A percentile compares a stretch with the other conserved stretches of the same genome.
phyloP scores from a whole-genome alignment of 2,329 filamentous ascomycete genomes.

The Hypoxylon sp. region DNA sequence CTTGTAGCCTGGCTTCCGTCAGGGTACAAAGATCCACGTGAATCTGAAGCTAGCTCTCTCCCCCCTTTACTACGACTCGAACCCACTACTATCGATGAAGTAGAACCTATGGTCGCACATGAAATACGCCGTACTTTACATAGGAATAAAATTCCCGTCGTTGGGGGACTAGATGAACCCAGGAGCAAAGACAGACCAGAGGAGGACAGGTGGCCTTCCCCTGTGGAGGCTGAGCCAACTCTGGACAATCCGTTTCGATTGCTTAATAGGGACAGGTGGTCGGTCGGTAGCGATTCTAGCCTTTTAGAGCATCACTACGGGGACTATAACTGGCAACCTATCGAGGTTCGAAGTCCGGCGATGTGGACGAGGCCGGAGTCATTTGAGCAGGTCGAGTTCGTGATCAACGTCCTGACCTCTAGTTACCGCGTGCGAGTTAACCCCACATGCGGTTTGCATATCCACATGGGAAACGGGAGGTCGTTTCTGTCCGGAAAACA shows the following conservation, averaged over 20 bases:
- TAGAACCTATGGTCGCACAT: neutral
- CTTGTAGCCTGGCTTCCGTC: conserved; percentile 44
- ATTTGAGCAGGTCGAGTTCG: conserved; percentile 51
- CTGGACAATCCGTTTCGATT: conserved; percentile 26
- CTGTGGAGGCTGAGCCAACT: neutral
- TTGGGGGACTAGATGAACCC: neutral
- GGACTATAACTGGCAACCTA: conserved; percentile 45
- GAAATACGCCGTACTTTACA: conserved; percentile 42
- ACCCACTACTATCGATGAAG: too few relatives aligned
- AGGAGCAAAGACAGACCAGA: too few relatives aligned
- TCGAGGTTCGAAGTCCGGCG: conserved; percentile 57
- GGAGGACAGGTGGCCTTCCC: too few relatives aligned
- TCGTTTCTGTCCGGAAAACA: conserved; percentile 51
- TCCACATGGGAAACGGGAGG: conserved; percentile 57
- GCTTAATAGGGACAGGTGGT: conserved; percentile 39
- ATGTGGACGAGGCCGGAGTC: conserved; percentile 51
- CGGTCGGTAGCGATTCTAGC: conserved; percentile 28
- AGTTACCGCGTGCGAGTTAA: conserved; percentile 55
- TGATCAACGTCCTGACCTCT: conserved; percentile 54
- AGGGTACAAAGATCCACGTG: conserved; percentile 46
- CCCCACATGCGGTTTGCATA: conserved; percentile 54
- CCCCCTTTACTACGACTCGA: conserved; percentile 49
- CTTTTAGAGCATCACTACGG: conserved; percentile 23
- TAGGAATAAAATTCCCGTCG: conserved; percentile 40
- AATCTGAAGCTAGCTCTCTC: conserved; percentile 36